These are phyloP conservation scores for Ceratocystis albifundus DNA, from an alignment of 2,329 filamentous ascomycete species.

Conservation along the genomic window DNA sequence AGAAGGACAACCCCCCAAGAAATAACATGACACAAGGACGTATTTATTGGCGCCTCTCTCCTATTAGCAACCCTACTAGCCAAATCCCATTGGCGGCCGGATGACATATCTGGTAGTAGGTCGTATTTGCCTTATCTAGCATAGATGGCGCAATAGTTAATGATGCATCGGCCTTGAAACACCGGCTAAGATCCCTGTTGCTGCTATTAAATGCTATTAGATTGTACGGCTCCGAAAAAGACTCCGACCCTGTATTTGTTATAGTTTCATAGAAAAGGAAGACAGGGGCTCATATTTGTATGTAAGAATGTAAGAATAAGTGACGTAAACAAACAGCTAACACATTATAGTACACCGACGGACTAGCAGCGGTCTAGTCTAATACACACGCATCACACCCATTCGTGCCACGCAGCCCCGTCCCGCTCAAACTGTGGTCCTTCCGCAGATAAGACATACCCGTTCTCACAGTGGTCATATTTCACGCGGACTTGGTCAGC, in stretches of 20 bases:
- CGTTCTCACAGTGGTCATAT: slow-evolving; percentile 43
- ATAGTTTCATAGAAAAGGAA: too few species aligned
- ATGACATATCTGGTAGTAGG: neutral
- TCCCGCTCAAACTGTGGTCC: slow-evolving; percentile 36
- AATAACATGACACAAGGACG: neutral
- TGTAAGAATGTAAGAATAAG: neutral
- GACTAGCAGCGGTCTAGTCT: neutral
- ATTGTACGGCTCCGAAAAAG: neutral
- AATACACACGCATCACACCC: slow-evolving; percentile 23
- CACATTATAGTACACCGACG: neutral
- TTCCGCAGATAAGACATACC: slow-evolving; percentile 45
- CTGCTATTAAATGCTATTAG: neutral
- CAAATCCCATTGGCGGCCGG: neutral
- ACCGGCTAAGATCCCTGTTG: neutral
- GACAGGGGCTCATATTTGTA: neutral
- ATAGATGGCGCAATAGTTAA: neutral
- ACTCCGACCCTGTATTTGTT: neutral
- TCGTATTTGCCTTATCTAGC: neutral
- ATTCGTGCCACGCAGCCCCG: slow-evolving; percentile 27
- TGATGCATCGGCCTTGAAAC: neutral
- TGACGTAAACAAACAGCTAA: neutral
- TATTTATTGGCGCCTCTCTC: neutral
- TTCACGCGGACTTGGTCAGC: slow-evolving; percentile 37
- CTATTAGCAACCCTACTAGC: neutral
- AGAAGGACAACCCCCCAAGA: neutral